Percentiles rank a stretch among this genome's conserved stretches.
Conservation (phyloP, 352 stramenopile genomes). For the Phytophthora podocarpi region DNA sequence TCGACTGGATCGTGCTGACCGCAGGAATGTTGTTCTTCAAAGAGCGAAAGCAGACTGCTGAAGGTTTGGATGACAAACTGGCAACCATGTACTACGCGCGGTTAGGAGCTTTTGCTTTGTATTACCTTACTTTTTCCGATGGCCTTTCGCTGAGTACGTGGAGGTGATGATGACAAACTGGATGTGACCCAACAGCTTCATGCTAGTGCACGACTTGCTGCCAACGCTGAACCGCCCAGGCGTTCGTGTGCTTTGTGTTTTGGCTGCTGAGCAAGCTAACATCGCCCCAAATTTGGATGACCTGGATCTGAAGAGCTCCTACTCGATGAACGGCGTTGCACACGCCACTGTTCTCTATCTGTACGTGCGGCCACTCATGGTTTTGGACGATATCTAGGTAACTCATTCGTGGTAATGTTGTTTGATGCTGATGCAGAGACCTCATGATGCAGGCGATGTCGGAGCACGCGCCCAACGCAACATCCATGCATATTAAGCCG, state of each 20-base stretch:
- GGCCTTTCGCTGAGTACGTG: no score
- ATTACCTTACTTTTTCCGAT: no score
- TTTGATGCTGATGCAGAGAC: constrained; percentile 6
- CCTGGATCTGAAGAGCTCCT: constrained; percentile 17
- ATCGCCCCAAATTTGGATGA: no score
- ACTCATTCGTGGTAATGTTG: no score
- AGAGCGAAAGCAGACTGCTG: constrained; percentile 7
- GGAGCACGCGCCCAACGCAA: constrained; percentile 13
- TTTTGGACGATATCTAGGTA: no score
- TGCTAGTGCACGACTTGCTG: constrained; percentile 20
- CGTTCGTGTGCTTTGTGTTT: no score
- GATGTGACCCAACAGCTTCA: no score
- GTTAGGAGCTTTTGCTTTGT: no score
- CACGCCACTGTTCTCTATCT: constrained; percentile 11
- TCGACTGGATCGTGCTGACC: constrained; percentile 26
- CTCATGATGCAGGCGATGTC: constrained; percentile 21
- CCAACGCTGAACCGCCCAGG: constrained; percentile 13
- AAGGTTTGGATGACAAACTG: constrained; percentile 25
- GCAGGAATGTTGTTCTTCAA: constrained; percentile 13
- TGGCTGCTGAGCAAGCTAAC: no score
- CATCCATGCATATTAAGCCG: constrained; percentile 16
- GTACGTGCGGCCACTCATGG: constrained; percentile 1
- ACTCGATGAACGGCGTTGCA: constrained; percentile 3
- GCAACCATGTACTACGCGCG: constrained; percentile 23
- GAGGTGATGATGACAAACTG: no score